Percentiles rank a stretch among this genome's conserved stretches.
Conservation (phyloP, 225 moss, liverwort and hornwort species). For the Polytrichum commune region DNA sequence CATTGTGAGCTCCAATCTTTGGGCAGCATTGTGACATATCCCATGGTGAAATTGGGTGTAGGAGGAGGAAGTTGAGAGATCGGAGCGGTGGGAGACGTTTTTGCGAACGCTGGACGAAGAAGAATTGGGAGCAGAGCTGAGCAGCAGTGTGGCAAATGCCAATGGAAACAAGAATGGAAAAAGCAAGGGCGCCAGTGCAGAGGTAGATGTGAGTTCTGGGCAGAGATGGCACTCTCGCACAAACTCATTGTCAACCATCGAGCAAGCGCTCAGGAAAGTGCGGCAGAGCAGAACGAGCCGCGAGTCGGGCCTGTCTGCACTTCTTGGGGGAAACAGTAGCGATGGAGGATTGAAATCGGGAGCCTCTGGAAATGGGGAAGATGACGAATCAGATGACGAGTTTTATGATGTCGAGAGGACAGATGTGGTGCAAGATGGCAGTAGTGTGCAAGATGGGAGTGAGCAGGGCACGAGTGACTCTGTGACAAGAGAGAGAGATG, state of each 20-base stretch:
- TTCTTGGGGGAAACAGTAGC: neutral
- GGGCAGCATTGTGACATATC: neutral
- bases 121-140: neutral
- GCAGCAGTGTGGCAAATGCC: constrained; percentile 8
- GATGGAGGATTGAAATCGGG: constrained; percentile 7
- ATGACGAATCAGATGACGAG: constrained; percentile 57
- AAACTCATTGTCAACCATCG: constrained; percentile 41
- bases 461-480: constrained; percentile 8
- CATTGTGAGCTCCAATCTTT: neutral
- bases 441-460: constrained; percentile 5
- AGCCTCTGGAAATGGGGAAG: constrained; percentile 10
- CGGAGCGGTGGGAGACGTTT: constrained; percentile 69
- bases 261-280: constrained; percentile 34
- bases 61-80: constrained; percentile 79
- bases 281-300: constrained; percentile 17
- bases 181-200: constrained; percentile 2
- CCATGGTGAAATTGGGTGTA: constrained; percentile 16
- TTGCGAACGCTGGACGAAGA: constrained; percentile 20
- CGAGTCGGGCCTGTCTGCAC: neutral
- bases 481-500: too few species aligned
- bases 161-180: constrained; percentile 10
- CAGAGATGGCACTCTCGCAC: constrained; percentile 18
- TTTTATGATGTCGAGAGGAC: constrained; percentile 34
- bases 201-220: constrained; percentile 19
- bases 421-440: constrained; percentile 14